Conservation (phyloP, 495 filamentous ascomycete genomes). For the Xylaria venustula region DNA sequence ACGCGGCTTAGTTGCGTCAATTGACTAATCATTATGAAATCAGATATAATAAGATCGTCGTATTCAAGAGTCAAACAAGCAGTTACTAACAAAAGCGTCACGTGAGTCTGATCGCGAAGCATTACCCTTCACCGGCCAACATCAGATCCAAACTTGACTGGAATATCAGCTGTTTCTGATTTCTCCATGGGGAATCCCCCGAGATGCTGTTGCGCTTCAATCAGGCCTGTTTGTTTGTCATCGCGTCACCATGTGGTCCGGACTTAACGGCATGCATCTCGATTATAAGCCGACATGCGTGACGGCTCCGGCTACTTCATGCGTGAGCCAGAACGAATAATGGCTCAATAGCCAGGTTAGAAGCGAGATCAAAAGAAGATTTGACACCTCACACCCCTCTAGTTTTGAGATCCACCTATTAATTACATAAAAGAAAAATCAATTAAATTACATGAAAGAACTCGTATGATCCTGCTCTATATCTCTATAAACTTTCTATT, state of each 20-base stretch:
- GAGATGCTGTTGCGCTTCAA: not conserved
- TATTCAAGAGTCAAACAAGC: not conserved
- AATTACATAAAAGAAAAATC: no score
- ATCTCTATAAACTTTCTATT: no score
- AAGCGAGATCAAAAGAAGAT: no score
- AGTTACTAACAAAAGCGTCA: not conserved
- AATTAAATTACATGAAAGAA: no score
- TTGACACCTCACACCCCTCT: no score
- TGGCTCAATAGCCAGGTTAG: not conserved
- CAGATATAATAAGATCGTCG: not conserved
- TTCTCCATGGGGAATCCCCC: not conserved
- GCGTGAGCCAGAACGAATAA: not conserved
- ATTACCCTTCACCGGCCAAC: not conserved
- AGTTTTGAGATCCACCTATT: no score
- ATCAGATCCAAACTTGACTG: not conserved
- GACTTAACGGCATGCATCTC: not conserved
- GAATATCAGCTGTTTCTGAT: not conserved
- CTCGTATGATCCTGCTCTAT: no score
- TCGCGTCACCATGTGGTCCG: not conserved
- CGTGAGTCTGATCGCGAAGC: slow-evolving; percentile 2
- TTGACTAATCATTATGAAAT: slow-evolving; percentile 8
- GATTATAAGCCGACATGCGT: slow-evolving; percentile 2
- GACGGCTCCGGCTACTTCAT: not conserved
- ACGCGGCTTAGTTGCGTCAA: not conserved
- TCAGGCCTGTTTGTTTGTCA: not conserved